These are phyloP conservation scores for Venturia pyrina DNA, from an alignment of 2,329 filamentous ascomycete genomes.

Conservation along the genomic window DNA sequence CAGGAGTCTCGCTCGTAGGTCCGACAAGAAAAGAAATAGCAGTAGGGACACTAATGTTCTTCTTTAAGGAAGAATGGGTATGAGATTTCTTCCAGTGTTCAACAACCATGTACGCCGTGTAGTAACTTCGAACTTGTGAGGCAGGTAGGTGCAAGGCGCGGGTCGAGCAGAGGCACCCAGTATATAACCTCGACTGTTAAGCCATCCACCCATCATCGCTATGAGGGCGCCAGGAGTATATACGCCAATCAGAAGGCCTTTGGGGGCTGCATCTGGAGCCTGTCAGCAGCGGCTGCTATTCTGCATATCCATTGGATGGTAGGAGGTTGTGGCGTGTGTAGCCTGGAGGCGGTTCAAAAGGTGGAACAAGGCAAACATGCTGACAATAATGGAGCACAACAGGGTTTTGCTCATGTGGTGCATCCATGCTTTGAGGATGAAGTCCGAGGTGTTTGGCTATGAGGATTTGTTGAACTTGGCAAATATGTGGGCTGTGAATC, in stretches of 20 bases:
- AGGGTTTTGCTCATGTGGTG: too few species aligned
- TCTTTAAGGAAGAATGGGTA: not conserved
- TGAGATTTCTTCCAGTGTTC: not conserved
- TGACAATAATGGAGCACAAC: not conserved
- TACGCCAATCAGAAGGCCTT: not conserved
- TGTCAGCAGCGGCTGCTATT: not conserved
- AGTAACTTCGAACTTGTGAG: not conserved
- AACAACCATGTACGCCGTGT: not conserved
- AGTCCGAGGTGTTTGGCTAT: too few species aligned
- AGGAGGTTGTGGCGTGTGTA: not conserved
- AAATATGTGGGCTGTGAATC: not conserved
- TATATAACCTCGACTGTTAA: not conserved
- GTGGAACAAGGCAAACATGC: not conserved
- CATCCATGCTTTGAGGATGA: too few species aligned
- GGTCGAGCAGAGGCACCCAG: not conserved
- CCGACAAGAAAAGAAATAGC: not conserved
- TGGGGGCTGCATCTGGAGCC: not conserved
- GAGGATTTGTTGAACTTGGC: not conserved
- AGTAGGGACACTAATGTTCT: not conserved
- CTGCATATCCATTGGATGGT: not conserved
- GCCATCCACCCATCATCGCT: not conserved
- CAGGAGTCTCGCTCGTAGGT: not conserved
- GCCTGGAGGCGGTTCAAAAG: not conserved
- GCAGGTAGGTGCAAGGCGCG: not conserved
- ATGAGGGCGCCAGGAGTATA: not conserved